A percentile compares a stretch with the other conserved stretches of the same genome.
Conservation (phyloP, 371 early-diverging fungal species). For the Fennellomyces sp. region DNA sequence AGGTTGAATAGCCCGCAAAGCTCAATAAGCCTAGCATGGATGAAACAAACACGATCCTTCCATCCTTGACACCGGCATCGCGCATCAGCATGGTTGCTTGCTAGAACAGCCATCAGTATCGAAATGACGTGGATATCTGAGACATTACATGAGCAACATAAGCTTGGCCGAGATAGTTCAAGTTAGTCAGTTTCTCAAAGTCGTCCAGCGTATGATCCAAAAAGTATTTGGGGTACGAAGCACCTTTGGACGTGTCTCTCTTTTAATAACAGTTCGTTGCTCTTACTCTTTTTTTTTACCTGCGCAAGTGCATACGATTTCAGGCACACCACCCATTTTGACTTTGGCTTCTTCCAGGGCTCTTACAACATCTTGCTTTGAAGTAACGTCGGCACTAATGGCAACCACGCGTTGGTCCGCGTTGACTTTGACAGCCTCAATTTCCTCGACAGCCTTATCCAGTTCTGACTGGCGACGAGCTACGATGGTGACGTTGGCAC, state of each 20-base stretch:
- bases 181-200: slow-evolving; percentile 61
- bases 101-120: slow-evolving; percentile 22
- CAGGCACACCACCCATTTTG: slow-evolving; percentile 61
- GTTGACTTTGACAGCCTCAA: slow-evolving; percentile 47
- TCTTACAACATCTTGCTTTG: slow-evolving; percentile 50
- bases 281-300: too few relatives aligned
- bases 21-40: slow-evolving; percentile 79
- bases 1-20: slow-evolving; percentile 83
- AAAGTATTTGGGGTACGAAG: slow-evolving; percentile 75
- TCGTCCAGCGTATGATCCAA: slow-evolving; percentile 67
- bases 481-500: slow-evolving; percentile 90
- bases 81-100: slow-evolving; percentile 73
- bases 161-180: slow-evolving; percentile 85
- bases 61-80: slow-evolving; percentile 55
- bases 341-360: slow-evolving; percentile 69
- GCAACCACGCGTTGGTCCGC: slow-evolving; percentile 48
- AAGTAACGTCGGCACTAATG: slow-evolving; percentile 67
- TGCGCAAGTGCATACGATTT: slow-evolving; percentile 82
- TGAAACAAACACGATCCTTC: slow-evolving; percentile 80
- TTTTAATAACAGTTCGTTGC: too few relatives aligned
- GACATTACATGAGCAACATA: slow-evolving; percentile 73
- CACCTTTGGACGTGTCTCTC: slow-evolving; percentile 42
- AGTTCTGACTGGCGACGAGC: slow-evolving; percentile 72
- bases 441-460: slow-evolving; percentile 54
- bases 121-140: slow-evolving; percentile 1